These are phyloP conservation scores for Termitomyces sp. DNA, from an alignment of 768 basidiomycete genomes.

Conservation along the genomic window DNA sequence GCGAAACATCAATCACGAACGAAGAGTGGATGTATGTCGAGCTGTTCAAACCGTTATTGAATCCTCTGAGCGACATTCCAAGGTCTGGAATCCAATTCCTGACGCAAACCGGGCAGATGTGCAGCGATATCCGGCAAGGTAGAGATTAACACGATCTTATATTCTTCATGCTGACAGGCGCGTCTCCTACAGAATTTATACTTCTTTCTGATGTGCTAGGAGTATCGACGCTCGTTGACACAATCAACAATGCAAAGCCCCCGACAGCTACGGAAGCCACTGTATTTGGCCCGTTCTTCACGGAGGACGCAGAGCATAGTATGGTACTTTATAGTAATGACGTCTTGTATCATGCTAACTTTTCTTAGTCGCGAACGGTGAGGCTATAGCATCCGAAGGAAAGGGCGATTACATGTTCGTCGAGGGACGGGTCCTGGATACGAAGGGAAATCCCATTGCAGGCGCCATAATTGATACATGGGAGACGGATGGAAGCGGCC, in stretches of 20 bases:
- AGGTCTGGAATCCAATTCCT: conserved; percentile 71
- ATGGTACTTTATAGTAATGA: conserved; percentile 17
- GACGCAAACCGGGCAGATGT: conserved; percentile 70
- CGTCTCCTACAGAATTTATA: conserved; percentile 68
- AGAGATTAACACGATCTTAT: too few species aligned
- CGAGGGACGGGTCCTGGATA: conserved; percentile 64
- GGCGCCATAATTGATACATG: conserved; percentile 74
- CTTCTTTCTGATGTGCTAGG: conserved; percentile 83
- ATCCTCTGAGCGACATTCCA: not conserved
- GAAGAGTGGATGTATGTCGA: conserved; percentile 78
- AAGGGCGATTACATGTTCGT: conserved; percentile 85
- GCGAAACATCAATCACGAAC: conserved; percentile 71
- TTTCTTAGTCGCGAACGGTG: conserved; percentile 57
- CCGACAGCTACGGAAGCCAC: conserved; percentile 67
- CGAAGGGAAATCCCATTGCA: conserved; percentile 61
- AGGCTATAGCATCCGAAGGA: conserved; percentile 81
- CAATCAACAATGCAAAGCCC: conserved; percentile 64
- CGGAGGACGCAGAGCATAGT: conserved; percentile 74
- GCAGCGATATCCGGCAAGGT: conserved; percentile 62
- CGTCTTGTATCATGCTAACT: not conserved
- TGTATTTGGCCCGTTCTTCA: conserved; percentile 81
- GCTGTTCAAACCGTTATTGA: not conserved
- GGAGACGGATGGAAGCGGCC: conserved; percentile 69
- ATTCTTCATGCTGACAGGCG: too few species aligned
- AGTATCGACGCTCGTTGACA: conserved; percentile 73